Conservation (phyloP, 257 asterid species). For the Petrea volubilis region DNA sequence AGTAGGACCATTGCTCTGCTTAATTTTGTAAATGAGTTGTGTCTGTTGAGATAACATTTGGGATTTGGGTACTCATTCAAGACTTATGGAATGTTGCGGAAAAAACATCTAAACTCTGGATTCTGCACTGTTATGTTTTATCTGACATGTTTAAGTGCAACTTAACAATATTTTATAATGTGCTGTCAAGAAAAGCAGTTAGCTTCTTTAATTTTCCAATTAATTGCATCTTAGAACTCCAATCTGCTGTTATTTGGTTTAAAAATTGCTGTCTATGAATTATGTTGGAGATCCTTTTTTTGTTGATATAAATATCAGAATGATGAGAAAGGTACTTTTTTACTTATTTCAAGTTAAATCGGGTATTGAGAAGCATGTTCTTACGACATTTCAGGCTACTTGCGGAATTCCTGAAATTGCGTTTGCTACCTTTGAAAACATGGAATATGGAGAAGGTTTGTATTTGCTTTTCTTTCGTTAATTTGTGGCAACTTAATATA, state of each 20-base stretch:
- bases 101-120: background rate
- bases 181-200: background rate
- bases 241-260: background rate
- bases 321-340: constrained; percentile 5
- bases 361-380: constrained; percentile 12
- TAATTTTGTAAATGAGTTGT: background rate
- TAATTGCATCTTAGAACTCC: background rate
- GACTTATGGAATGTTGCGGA: background rate
- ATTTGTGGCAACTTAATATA: constrained; percentile 17
- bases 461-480: constrained; percentile 23
- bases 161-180: background rate
- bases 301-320: background rate
- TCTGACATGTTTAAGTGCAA: background rate
- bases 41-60: background rate
- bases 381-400: constrained; percentile 66
- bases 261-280: background rate
- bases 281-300: constrained; percentile 3
- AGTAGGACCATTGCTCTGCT: background rate
- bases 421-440: constrained; percentile 88
- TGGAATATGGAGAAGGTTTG: constrained; percentile 98
- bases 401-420: constrained; percentile 98
- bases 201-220: background rate
- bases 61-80: background rate
- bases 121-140: background rate
- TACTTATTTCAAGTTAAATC: constrained; percentile 7